Conservation (phyloP, 1,139 yeast genomes). For the Sugiyamaella sp. region DNA sequence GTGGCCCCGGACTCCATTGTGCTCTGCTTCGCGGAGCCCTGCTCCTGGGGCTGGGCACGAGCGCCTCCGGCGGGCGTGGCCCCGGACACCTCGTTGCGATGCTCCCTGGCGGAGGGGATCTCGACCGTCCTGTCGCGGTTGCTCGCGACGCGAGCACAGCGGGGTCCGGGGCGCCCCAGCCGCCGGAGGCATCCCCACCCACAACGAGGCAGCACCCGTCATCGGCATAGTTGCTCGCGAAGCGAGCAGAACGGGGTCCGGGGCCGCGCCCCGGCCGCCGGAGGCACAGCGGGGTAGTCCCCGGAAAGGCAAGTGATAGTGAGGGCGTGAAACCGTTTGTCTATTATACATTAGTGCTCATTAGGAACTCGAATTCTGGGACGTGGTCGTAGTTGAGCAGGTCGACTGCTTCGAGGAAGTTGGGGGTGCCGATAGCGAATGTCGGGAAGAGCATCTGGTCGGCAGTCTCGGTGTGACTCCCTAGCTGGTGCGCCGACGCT, state of each 20-base stretch:
- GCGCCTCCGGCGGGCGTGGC: neutral
- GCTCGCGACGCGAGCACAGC: neutral
- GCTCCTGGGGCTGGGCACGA: neutral
- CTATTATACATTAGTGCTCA: constrained; percentile 7
- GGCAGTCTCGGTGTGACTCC: constrained; percentile 1
- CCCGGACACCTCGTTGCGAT: too few relatives aligned
- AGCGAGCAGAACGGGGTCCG: neutral
- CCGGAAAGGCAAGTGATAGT: too few relatives aligned
- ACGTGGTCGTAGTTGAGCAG: constrained; percentile 14
- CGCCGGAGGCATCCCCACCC: constrained; percentile 5
- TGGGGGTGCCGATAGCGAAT: constrained; percentile 19
- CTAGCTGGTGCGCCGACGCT: constrained; percentile 3
- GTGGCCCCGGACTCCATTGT: neutral
- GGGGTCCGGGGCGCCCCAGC: constrained; percentile 5
- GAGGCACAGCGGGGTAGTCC: too few relatives aligned
- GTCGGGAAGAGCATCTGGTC: constrained; percentile 18
- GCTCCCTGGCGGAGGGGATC: too few relatives aligned
- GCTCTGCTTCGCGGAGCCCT: too few relatives aligned
- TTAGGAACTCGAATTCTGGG: constrained; percentile 22
- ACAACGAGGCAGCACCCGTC: too few relatives aligned
- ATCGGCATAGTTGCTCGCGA: too few relatives aligned
- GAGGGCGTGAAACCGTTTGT: neutral
- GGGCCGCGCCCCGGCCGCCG: constrained; percentile 5
- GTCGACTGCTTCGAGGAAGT: constrained; percentile 19
- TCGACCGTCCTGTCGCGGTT: too few relatives aligned